Evolutionary conservation across 1,139 yeast species (phyloP), one percentile per base, ranked within the genome.

Genomic region (Pneumocystis sp.): DNA sequence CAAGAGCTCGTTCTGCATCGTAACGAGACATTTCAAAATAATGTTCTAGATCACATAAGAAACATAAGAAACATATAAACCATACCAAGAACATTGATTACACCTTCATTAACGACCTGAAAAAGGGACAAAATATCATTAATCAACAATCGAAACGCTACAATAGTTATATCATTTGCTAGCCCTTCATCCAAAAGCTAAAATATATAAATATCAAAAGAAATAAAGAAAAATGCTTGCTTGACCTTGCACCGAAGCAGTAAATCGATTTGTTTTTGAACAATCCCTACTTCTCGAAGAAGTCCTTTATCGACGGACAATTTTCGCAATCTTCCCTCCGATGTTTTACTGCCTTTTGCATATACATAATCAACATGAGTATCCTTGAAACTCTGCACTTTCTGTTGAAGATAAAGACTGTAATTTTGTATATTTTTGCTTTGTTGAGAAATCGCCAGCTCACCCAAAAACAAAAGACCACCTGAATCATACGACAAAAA

Each of bases 21-120:
- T 79, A 79, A 70, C 83, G 84, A 56, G 91, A 84, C 84, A 93
- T 87, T 76, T 93, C 98, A 76, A 93, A 93, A 76, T 89, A 93
- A 73, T 93, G 96, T 74, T 93, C 97, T 70, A 15, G 15, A 15
- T 60, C n/a, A n/a, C 3, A 25, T 60, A 25, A 40, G 29, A 60
- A 31, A 31, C n/a, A 3, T 50, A 12, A 8, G 25, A 50, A 50
- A 50, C 8, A 50, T 3, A 8, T 25, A 50, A 50, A 25, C 1
- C 57, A 50, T 50, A 40, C 34, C 57, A 19, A 93, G 81, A 63
- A 93, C 78, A 72, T 90, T 91, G 70, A 93, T 91, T 56, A 93
- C 96, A 39, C 97, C 97, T 77, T 93, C 97, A 75, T 93, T 93
- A 70, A 93, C 78, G 65, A 87, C 86, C 76, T 93, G 97, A 76